Evolutionary conservation across 23 red algal species (phyloP).

Genomic region (Agarophyton chilense): DNA sequence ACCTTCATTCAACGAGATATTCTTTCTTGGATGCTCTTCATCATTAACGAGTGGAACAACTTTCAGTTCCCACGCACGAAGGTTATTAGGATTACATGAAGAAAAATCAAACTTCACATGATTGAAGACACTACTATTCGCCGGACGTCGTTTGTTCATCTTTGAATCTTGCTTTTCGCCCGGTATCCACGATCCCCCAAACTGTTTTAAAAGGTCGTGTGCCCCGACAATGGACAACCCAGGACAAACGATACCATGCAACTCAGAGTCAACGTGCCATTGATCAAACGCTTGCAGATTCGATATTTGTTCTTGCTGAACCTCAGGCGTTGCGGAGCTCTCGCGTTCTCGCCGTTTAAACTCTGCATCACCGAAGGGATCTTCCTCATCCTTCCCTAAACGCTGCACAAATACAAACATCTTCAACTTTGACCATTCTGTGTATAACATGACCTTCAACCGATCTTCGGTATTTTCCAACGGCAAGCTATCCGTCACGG

Average conservation of each 20-base stretch:
- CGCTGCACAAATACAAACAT: slow-evolving; percentile 65
- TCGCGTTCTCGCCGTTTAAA: not conserved
- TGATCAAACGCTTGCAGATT: not conserved
- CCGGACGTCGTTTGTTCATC: not conserved
- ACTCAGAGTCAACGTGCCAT: slow-evolving; percentile 48
- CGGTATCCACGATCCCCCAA: slow-evolving; percentile 11
- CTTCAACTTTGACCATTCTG: slow-evolving; percentile 38
- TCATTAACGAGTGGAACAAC: slow-evolving; percentile 43
- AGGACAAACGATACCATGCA: not conserved
- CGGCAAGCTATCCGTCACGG: slow-evolving; percentile 2
- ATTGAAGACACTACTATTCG: not conserved
- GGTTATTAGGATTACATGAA: not conserved
- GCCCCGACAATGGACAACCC: slow-evolving; percentile 26
- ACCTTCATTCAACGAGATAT: slow-evolving; percentile 22
- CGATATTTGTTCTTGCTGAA: not conserved
- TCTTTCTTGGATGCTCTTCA: not conserved
- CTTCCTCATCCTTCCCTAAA: slow-evolving; percentile 3
- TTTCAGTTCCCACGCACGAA: slow-evolving; percentile 32
- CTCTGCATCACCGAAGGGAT: slow-evolving; percentile 27
- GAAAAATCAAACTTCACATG: slow-evolving; percentile 37
- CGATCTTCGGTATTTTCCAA: not conserved
- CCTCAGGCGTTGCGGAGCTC: not conserved
- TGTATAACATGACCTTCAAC: slow-evolving; percentile 58
- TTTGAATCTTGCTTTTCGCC: not conserved
- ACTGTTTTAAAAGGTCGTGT: not conserved